phyloP scores from a whole-genome alignment of 2,329 filamentous ascomycete genomes.

The Fusarium sp. region DNA sequence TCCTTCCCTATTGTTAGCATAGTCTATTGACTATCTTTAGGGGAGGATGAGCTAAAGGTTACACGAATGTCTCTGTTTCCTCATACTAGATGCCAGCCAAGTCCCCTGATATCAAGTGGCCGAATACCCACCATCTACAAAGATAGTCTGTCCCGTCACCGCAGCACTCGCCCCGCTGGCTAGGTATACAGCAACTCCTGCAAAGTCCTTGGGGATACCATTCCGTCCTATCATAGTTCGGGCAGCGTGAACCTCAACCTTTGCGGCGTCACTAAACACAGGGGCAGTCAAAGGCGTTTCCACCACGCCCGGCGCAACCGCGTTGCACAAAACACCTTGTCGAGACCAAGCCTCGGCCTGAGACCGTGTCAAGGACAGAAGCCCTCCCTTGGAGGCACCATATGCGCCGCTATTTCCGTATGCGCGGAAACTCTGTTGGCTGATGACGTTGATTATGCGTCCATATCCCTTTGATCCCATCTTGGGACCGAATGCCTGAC shows the following conservation, averaged over 20 bases:
- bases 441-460: conserved; percentile 50
- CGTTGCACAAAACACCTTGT: conserved; percentile 49
- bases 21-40: background rate
- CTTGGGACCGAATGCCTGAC: conserved; percentile 48
- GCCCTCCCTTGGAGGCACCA: conserved; percentile 48
- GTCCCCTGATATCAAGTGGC: conserved; percentile 21
- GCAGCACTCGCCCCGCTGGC: conserved; percentile 48
- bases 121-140: conserved; percentile 52
- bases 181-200: conserved; percentile 45
- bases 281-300: conserved; percentile 44
- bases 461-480: conserved; percentile 49
- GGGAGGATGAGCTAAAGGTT: background rate
- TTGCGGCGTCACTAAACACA: conserved; percentile 38
- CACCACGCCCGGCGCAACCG: conserved; percentile 49
- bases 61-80: too few relatives aligned
- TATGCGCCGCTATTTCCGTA: conserved; percentile 51
- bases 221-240: conserved; percentile 49
- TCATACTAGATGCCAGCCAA: too few relatives aligned
- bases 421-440: conserved; percentile 49
- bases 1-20: background rate
- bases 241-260: conserved; percentile 39
- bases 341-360: conserved; percentile 53
- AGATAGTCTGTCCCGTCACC: conserved; percentile 50
- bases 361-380: conserved; percentile 48
- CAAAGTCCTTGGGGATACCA: conserved; percentile 48